phyloP scores from a whole-genome alignment of 495 filamentous ascomycete genomes.

The Aspergillus indologenus region DNA sequence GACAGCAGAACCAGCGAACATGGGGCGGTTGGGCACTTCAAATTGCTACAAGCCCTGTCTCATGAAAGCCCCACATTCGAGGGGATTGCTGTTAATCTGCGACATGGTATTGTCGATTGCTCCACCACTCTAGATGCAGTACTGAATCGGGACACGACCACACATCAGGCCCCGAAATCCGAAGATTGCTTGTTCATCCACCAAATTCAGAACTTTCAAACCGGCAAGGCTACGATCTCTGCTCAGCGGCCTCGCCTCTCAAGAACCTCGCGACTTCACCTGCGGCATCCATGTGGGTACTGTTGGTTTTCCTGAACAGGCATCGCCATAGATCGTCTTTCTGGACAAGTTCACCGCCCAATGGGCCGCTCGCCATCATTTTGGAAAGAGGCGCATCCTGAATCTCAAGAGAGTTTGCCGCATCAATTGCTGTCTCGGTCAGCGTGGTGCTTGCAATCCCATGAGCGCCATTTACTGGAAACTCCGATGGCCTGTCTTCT shows the following conservation, averaged over 20 bases:
- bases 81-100: too few relatives aligned
- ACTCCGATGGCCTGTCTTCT: conserved; percentile 16
- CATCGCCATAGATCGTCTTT: conserved; percentile 86
- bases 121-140: too few relatives aligned
- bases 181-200: too few relatives aligned
- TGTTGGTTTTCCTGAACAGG: conserved; percentile 55
- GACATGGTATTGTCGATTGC: too few relatives aligned
- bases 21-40: too few relatives aligned
- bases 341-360: conserved; percentile 76
- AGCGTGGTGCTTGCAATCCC: conserved; percentile 28
- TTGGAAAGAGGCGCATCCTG: conserved; percentile 63
- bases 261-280: conserved; percentile 44
- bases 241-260: conserved; percentile 47
- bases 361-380: conserved; percentile 64
- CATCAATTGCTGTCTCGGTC: conserved; percentile 64
- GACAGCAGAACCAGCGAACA: too few relatives aligned
- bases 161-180: too few relatives aligned
- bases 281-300: conserved; percentile 27
- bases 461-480: conserved; percentile 22
- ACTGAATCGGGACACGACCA: too few relatives aligned
- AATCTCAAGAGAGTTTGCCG: conserved; percentile 78
- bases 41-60: too few relatives aligned
- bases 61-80: too few relatives aligned
- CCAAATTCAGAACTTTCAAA: too few relatives aligned
- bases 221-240: conserved; percentile 24